Conservation (phyloP, 176 grass and related monocot genomes). For the Oryza glumipatula region DNA sequence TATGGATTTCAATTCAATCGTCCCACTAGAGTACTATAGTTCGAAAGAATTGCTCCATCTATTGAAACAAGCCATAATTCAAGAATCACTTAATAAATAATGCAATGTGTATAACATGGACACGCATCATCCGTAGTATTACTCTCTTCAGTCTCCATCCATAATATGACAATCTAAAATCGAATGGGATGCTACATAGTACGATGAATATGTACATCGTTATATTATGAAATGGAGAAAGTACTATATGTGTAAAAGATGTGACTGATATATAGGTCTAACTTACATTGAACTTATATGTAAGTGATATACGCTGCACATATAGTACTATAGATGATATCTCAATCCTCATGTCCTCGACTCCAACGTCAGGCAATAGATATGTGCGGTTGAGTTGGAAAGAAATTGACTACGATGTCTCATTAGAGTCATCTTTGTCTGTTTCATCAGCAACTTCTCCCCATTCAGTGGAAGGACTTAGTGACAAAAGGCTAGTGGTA, state of each 20-base stretch:
- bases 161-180: no score
- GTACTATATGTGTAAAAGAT: no score
- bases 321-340: no score
- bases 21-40: not conserved
- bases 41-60: not conserved
- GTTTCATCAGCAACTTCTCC: not conserved
- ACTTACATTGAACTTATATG: no score
- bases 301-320: no score
- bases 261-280: no score
- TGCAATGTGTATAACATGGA: no score
- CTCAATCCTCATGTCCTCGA: not conserved
- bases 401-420: not conserved
- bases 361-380: not conserved
- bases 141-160: no score
- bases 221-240: no score
- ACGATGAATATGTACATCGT: no score
- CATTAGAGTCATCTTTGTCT: not conserved
- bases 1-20: not conserved
- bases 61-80: not conserved
- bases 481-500: not conserved
- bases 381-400: not conserved
- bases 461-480: not conserved
- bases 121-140: no score
- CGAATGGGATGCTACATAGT: no score
- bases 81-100: not conserved